Percentiles rank a stretch among this genome's conserved stretches.
Conservation (phyloP, 2,329 filamentous ascomycete genomes). For the Bipolaris sorokiniana region DNA sequence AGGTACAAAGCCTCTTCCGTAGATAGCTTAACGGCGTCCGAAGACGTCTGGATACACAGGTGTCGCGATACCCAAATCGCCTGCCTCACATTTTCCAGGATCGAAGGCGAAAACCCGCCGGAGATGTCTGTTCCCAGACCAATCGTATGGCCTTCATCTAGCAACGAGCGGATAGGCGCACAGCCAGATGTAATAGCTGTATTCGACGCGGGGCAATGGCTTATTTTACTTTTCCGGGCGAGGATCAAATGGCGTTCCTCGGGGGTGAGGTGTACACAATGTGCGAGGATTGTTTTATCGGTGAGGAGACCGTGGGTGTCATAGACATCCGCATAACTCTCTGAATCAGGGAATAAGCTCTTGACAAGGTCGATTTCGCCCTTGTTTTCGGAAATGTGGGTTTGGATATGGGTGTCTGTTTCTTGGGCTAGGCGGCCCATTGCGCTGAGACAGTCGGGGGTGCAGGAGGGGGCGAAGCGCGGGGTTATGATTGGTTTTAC, state of each 20-base stretch:
- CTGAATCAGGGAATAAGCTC: conserved; percentile 68
- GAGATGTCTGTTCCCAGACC: conserved; percentile 91
- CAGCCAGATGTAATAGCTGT: conserved; percentile 79
- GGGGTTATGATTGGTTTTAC: conserved; percentile 82
- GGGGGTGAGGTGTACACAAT: conserved; percentile 76
- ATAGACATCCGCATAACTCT: conserved; percentile 79
- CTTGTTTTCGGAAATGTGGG: conserved; percentile 85
- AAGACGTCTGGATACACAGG: conserved; percentile 61
- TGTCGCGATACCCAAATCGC: conserved; percentile 79
- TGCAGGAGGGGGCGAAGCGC: conserved; percentile 65
- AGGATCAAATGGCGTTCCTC: conserved; percentile 71
- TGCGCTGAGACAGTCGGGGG: conserved; percentile 60
- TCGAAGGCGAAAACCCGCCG: conserved; percentile 81
- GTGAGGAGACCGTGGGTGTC: conserved; percentile 74
- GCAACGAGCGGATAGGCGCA: conserved; percentile 74
- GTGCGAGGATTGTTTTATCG: conserved; percentile 78
- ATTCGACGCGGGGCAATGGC: conserved; percentile 89
- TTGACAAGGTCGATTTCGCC: conserved; percentile 75
- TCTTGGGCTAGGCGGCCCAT: conserved; percentile 70
- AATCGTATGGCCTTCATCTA: conserved; percentile 76
- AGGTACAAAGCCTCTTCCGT: conserved; percentile 87
- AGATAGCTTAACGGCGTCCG: conserved; percentile 67
- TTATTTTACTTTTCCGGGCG: conserved; percentile 67
- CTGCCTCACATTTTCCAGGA: conserved; percentile 83
- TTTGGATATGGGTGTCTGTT: conserved; percentile 75